Evolutionary conservation across 164 flowering plant species (phyloP).

Genomic region (Vitis rupestris): DNA sequence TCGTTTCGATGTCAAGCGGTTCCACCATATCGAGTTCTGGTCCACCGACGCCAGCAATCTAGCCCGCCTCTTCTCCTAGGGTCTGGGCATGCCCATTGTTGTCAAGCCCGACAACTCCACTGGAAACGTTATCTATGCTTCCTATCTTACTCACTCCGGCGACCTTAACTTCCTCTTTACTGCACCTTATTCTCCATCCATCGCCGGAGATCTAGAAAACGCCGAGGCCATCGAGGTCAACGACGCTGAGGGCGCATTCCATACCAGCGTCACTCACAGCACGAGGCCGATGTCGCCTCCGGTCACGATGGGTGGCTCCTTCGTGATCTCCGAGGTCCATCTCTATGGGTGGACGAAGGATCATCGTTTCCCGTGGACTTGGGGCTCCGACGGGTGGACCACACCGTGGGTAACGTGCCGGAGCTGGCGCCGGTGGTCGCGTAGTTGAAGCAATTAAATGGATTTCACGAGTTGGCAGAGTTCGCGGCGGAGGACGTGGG

Average conservation of each 20-base stretch:
- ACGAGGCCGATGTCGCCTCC: constrained; percentile 49
- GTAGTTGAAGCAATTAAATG: constrained; percentile 64
- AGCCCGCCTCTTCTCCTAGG: constrained; percentile 73
- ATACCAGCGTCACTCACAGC: constrained; percentile 44
- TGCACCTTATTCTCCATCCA: constrained; percentile 77
- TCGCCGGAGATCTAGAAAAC: constrained; percentile 20
- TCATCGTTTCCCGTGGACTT: constrained; percentile 44
- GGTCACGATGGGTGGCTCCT: constrained; percentile 19
- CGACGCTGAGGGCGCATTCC: constrained; percentile 52
- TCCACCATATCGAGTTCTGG: constrained; percentile 94
- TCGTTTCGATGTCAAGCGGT: constrained; percentile 50
- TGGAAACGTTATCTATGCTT: constrained; percentile 69
- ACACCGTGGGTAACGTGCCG: constrained; percentile 82
- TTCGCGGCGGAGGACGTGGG: constrained; percentile 89
- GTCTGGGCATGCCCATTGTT: constrained; percentile 67
- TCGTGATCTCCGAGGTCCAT: constrained; percentile 41
- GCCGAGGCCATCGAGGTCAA: constrained; percentile 48
- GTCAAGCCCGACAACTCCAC: constrained; percentile 83
- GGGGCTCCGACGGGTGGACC: constrained; percentile 74
- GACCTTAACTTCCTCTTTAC: constrained; percentile 68
- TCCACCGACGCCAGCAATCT: constrained; percentile 68
- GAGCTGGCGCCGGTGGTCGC: constrained; percentile 51
- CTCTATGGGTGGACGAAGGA: constrained; percentile 49
- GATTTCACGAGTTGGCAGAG: constrained; percentile 88
- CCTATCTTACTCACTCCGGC: constrained; percentile 69